Conservation (phyloP, 1,284 basidiomycete species). For the Irpex sp. region DNA sequence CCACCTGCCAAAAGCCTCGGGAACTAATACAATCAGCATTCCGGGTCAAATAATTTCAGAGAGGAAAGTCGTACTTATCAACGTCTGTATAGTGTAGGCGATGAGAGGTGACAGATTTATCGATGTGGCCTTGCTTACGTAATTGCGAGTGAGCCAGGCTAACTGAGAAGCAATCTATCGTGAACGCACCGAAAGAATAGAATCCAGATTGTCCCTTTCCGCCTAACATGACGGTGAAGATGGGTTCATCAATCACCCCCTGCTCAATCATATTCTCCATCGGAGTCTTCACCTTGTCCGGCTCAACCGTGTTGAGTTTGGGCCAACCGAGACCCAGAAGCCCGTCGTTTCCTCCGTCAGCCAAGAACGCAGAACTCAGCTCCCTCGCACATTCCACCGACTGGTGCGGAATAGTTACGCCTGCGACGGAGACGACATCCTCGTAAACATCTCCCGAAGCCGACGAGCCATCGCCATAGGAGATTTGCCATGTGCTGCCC, state of each 20-base stretch:
- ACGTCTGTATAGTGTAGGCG: slow-evolving; percentile 26
- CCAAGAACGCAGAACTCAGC: slow-evolving; percentile 32
- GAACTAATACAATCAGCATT: slow-evolving; percentile 16
- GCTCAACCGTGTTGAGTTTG: slow-evolving; percentile 33
- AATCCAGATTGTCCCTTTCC: slow-evolving; percentile 29
- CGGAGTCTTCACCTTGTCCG: slow-evolving; percentile 30
- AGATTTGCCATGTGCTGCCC: slow-evolving; percentile 33
- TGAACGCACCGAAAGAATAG: slow-evolving; percentile 31
- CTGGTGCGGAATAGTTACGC: slow-evolving; percentile 29
- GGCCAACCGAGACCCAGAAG: slow-evolving; percentile 33
- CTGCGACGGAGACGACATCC: slow-evolving; percentile 30
- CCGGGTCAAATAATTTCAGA: slow-evolving; percentile 1
- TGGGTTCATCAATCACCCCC: slow-evolving; percentile 27
- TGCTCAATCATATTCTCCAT: slow-evolving; percentile 35
- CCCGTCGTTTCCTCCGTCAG: slow-evolving; percentile 34
- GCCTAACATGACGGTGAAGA: slow-evolving; percentile 33
- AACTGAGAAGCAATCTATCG: too few relatives aligned
- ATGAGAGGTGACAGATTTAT: slow-evolving; percentile 25
- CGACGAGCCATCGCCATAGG: slow-evolving; percentile 38
- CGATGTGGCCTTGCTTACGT: slow-evolving; percentile 24
- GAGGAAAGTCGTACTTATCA: slow-evolving; percentile 22
- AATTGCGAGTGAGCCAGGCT: not conserved
- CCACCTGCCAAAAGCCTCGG: slow-evolving; percentile 33
- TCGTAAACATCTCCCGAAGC: slow-evolving; percentile 33
- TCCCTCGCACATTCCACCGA: slow-evolving; percentile 34